These are phyloP conservation scores for Liriodendron chinense DNA, from an alignment of 164 flowering plant genomes.

Conservation along the genomic window DNA sequence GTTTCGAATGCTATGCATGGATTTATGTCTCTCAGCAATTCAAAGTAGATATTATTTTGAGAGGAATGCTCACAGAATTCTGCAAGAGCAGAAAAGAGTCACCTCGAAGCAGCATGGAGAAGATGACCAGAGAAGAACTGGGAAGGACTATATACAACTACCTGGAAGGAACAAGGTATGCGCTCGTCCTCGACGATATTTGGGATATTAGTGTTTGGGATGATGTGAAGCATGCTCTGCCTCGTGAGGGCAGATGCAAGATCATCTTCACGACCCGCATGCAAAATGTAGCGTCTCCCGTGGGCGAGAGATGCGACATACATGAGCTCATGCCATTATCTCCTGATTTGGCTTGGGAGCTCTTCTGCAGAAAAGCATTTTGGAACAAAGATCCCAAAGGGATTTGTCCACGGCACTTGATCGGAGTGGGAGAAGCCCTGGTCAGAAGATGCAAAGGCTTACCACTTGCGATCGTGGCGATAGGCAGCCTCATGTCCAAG, in stretches of 20 bases:
- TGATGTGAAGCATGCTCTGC: conserved; percentile 31
- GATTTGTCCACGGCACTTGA: not conserved
- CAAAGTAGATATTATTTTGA: not conserved
- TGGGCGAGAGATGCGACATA: not conserved
- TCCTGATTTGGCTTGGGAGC: not conserved
- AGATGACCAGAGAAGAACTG: conserved; percentile 16
- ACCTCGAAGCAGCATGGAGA: too few species aligned
- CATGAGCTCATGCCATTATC: not conserved
- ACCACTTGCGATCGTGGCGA: conserved; percentile 3
- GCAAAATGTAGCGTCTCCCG: not conserved
- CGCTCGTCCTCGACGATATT: conserved; percentile 54
- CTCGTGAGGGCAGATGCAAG: conserved; percentile 32
- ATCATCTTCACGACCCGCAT: conserved; percentile 42
- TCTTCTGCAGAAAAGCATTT: conserved; percentile 2
- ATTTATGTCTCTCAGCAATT: not conserved
- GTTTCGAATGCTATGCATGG: not conserved
- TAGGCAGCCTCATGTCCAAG: not conserved
- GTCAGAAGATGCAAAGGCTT: conserved; percentile 4
- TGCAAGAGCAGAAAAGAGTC: not conserved
- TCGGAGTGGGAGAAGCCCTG: not conserved
- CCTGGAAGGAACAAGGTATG: conserved; percentile 34
- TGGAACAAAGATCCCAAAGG: not conserved
- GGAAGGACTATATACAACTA: conserved; percentile 27
- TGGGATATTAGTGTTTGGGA: conserved; percentile 44
- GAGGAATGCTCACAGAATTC: not conserved